Evolutionary conservation across 2,329 filamentous ascomycete genomes (phyloP).

Genomic region (Penicillium sp.): DNA sequence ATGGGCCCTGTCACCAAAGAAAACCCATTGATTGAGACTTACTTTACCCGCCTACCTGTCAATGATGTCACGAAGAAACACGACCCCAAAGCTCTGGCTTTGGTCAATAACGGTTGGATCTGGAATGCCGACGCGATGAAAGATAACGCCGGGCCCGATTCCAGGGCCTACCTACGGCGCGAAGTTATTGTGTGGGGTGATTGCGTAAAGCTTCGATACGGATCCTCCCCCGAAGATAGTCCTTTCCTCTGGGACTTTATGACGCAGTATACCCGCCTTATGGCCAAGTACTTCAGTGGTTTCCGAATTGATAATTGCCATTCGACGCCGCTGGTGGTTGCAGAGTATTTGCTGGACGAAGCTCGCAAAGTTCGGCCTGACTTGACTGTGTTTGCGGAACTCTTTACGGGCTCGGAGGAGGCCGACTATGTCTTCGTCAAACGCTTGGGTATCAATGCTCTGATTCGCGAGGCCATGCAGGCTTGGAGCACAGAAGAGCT

Average conservation of each 20-base stretch:
- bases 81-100: constrained; percentile 70
- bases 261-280: constrained; percentile 83
- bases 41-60: constrained; percentile 84
- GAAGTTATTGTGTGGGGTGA: constrained; percentile 99
- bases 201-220: constrained; percentile 95
- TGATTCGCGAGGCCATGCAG: constrained; percentile 98
- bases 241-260: constrained; percentile 96
- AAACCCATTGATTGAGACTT: constrained; percentile 85
- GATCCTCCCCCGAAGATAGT: constrained; percentile 74
- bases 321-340: constrained; percentile 90
- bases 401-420: constrained; percentile 93
- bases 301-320: constrained; percentile 98
- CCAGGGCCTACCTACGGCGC: constrained; percentile 87
- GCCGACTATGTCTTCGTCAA: constrained; percentile 97
- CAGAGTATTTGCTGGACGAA: constrained; percentile 90
- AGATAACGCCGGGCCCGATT: constrained; percentile 88
- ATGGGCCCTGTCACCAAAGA: constrained; percentile 73
- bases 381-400: constrained; percentile 87
- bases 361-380: constrained; percentile 86
- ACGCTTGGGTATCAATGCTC: constrained; percentile 80
- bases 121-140: constrained; percentile 94
- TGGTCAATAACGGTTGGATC: constrained; percentile 98
- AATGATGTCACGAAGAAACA: constrained; percentile 78
- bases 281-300: constrained; percentile 92
- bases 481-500: constrained; percentile 93